Base-by-base conservation (phyloP, 164 flowering plant genomes). In the Platanus orientalis region DNA sequence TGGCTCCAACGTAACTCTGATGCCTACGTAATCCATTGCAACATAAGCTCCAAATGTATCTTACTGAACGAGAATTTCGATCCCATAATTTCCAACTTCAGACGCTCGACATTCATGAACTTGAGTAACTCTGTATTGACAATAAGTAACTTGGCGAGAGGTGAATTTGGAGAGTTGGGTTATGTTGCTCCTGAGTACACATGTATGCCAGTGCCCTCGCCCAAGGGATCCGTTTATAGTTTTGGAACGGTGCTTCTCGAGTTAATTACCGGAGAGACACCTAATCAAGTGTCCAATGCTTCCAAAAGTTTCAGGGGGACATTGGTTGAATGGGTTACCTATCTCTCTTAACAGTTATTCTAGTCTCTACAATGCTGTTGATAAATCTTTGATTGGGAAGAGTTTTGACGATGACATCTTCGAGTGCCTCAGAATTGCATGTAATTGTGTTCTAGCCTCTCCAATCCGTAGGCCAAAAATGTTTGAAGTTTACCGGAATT, bases 1-100 rank as follows among this genome's bases (percentile, higher is more conserved):
- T 71, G 71, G 75, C 75, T 71, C 49, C 75, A 71, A 47, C 71
- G 62, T 45, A 62, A 25, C 36, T 66, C 64, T 56, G 62, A 67
- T 29, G 64, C 71, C 12, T 60, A 64, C 13, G 59, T 72, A 1
- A 24, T 62, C n/a, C 75, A 72, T 40, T 40, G 64, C 1, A 67
- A 67, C 62, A 67, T 72, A 50, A 72, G 75, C 54, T 67, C 71
- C 6, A 62, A 63, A 34, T 67, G 68, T 14, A 67, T 71, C 27
- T 58, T 71, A n/a, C 25, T 67, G 59, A 71, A 71, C 34, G 60
- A 67, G 49, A 40, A 62, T 58, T 67, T 36, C 36, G 68, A 62
- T 59, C 68, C 75, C 1, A 62, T 59, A 47, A 67, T 72, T 39
- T 72, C 75, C 14, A 61, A 67, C 45, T 67, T 67, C 39, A 68